Base-by-base conservation (phyloP, 345 rosid species). In the Eucalyptus polybractea region DNA sequence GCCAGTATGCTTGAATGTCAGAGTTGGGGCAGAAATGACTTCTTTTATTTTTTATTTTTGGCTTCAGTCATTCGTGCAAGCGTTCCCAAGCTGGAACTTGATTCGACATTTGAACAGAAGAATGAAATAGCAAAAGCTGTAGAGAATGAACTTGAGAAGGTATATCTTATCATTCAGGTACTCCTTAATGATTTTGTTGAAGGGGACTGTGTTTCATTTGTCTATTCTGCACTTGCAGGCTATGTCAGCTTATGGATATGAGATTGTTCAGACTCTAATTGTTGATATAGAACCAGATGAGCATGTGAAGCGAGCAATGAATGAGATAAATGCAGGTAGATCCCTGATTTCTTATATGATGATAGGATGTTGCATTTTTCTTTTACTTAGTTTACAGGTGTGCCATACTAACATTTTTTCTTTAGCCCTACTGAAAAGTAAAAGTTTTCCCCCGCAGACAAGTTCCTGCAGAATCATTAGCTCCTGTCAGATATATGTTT, bases 281-380 rank as follows among this genome's bases (percentile, higher is more conserved):
- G 96, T 95, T 85, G 97, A 95, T 89, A 93, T 95, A 4, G 97
- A 96, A 93, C 98, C 98, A 83, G 96, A 95, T 92, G 97, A 91
- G 49, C 96, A 92, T 25, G 97, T 96, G 53, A 95, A 96, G 95
- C 90, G 95, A 53, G 97, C 98, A 67, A 96, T 96, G 97, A 96
- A 96, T 90, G 96, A 95, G 93, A 95, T 96, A 87, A 96, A 95
- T 92, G 98, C 97, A 4, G 96, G 96, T 95, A 93, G 4, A 54
- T 44, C 53, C 29, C 22, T 21, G 51, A n/a, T 83, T 33, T 31
- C 50, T 47, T 40, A 29, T 76, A 4, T 50, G 45, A 24, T 86
- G 49, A 19, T 88, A 54, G 40, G 81, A 45, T 88, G 37, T 76
- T 72, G 44, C 87, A 17, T 7, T 62, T 50, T 76, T 47, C 60